phyloP scores from a whole-genome alignment of 78 protist genomes.

The Polysphondylium violaceum region DNA sequence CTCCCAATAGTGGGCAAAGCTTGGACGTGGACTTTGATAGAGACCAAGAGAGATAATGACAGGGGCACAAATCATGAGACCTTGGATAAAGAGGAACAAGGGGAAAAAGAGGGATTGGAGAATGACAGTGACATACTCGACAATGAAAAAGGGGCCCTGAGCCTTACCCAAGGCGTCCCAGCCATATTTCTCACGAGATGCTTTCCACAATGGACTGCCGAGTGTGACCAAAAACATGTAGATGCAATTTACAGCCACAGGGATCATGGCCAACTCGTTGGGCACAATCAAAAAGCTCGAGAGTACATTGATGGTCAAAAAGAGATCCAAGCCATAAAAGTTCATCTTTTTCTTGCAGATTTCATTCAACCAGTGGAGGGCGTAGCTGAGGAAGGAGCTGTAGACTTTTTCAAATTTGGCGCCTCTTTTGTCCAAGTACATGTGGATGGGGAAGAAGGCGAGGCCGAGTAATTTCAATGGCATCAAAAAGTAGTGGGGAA shows the following conservation, averaged over 20 bases:
- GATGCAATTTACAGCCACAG: constrained; percentile 16
- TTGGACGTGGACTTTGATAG: neutral
- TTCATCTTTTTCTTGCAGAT: neutral
- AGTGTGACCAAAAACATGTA: constrained; percentile 64
- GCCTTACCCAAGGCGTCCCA: constrained; percentile 63
- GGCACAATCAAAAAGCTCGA: neutral
- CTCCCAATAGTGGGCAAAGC: constrained; percentile 26
- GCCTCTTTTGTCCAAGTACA: constrained; percentile 11
- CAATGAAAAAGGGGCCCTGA: constrained; percentile 40
- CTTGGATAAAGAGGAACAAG: constrained; percentile 37
- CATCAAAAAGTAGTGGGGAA: constrained; percentile 47
- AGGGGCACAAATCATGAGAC: constrained; percentile 22
- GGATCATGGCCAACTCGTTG: constrained; percentile 31
- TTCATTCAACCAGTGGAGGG: neutral
- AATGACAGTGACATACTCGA: constrained; percentile 39
- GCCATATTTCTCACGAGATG: neutral
- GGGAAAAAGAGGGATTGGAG: constrained; percentile 58
- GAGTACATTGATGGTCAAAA: constrained; percentile 28
- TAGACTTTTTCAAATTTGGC: neutral
- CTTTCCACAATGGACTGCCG: constrained; percentile 65
- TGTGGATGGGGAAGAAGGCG: constrained; percentile 35
- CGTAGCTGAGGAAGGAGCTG: neutral
- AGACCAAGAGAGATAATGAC: constrained; percentile 20
- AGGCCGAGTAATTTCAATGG: constrained; percentile 46
- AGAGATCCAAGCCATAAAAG: constrained; percentile 47